A percentile compares a stretch with the other conserved stretches of the same genome.
These are phyloP conservation scores for Solanum bulbocastanum DNA, from an alignment of 257 asterid genomes.

Conservation along the genomic window DNA sequence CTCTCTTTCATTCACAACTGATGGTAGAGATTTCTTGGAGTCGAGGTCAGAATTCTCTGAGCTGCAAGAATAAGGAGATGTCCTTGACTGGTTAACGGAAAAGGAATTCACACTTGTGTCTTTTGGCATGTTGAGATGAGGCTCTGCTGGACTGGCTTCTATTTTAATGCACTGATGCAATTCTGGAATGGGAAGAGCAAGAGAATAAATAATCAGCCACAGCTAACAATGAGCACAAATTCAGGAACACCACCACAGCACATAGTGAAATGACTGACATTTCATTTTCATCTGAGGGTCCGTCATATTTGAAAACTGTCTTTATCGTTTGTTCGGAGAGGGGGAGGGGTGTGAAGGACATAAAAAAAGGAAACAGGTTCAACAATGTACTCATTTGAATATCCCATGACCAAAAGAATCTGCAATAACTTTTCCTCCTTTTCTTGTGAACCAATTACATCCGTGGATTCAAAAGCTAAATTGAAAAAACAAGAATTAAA, in stretches of 20 bases:
- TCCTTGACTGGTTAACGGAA: conserved; percentile 35
- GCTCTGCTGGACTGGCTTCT: background rate
- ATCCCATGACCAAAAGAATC: background rate
- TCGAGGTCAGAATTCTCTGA: conserved; percentile 19
- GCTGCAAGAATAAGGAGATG: conserved; percentile 49
- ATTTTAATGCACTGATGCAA: background rate
- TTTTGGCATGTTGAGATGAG: conserved; percentile 51
- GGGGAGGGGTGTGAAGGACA: background rate
- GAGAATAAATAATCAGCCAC: background rate
- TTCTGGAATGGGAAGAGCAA: background rate
- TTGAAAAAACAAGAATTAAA: background rate
- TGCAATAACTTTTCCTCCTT: background rate
- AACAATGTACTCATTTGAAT: background rate
- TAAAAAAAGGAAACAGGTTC: background rate
- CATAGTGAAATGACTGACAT: background rate
- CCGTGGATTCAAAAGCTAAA: background rate
- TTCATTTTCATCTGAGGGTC: background rate
- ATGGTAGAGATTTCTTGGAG: conserved; percentile 10
- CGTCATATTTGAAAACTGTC: background rate
- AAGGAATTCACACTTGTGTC: conserved; percentile 38
- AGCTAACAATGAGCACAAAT: background rate
- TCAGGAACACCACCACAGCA: background rate
- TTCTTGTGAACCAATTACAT: background rate
- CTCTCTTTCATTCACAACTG: conserved; percentile 32
- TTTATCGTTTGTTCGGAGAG: background rate